Conservation (phyloP, 495 filamentous ascomycete genomes). For the Penicillium flavigenum region DNA sequence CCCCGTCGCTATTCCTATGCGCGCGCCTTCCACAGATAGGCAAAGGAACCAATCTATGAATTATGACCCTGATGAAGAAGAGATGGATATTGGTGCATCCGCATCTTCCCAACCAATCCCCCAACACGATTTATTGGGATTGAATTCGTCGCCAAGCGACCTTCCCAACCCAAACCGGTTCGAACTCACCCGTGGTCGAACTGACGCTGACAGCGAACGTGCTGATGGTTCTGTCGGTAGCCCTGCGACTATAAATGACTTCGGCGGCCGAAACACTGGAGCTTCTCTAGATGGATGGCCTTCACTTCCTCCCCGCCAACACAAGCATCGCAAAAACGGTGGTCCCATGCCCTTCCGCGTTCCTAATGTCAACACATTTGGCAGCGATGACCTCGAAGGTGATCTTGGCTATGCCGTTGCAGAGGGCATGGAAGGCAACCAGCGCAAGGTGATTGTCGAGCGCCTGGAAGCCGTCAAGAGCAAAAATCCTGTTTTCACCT, state of each 20-base stretch:
- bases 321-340: slow-evolving; percentile 42
- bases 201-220: slow-evolving; percentile 42
- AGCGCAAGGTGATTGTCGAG: slow-evolving; percentile 94
- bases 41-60: slow-evolving; percentile 56
- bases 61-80: slow-evolving; percentile 61
- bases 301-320: slow-evolving; percentile 34
- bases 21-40: slow-evolving; percentile 72
- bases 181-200: slow-evolving; percentile 64
- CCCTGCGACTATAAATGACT: slow-evolving; percentile 36
- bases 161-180: slow-evolving; percentile 83
- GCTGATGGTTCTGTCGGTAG: slow-evolving; percentile 38
- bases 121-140: slow-evolving; percentile 71
- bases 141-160: slow-evolving; percentile 61
- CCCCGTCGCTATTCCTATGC: slow-evolving; percentile 87
- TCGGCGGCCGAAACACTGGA: slow-evolving; percentile 32
- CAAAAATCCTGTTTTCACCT: slow-evolving; percentile 94
- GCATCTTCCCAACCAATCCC: slow-evolving; percentile 57
- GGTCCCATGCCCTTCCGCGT: slow-evolving; percentile 41
- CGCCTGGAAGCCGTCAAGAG: slow-evolving; percentile 91
- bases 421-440: slow-evolving; percentile 85
- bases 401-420: slow-evolving; percentile 93
- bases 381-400: slow-evolving; percentile 79
- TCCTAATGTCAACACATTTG: slow-evolving; percentile 42
- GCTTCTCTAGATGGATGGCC: slow-evolving; percentile 44
- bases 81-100: slow-evolving; percentile 87